These are phyloP conservation scores for Grigorovia transvaalensis DNA, from an alignment of 805 yeast species.

Conservation along the genomic window DNA sequence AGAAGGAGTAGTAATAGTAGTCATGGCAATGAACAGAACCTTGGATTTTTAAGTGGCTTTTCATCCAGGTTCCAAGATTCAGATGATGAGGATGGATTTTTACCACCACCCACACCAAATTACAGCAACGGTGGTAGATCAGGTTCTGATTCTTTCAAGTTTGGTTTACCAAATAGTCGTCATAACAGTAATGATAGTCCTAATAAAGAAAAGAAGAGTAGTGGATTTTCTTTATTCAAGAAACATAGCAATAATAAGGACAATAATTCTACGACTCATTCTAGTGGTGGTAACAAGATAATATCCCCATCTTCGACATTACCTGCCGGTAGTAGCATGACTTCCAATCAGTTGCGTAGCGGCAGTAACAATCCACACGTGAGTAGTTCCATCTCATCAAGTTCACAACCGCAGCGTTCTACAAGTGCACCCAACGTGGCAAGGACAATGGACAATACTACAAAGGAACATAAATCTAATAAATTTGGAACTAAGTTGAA, in stretches of 20 bases:
- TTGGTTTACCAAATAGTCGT: not conserved
- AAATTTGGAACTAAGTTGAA: slow-evolving; percentile 31
- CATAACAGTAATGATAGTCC: not conserved
- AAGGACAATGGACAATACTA: slow-evolving; percentile 10
- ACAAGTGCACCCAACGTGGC: not conserved
- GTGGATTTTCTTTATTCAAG: slow-evolving; percentile 16
- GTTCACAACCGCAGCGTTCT: not conserved
- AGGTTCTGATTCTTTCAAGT: slow-evolving; percentile 4
- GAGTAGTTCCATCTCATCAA: not conserved
- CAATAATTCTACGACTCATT: not conserved
- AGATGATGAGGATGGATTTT: slow-evolving; percentile 44
- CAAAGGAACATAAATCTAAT: slow-evolving; percentile 19
- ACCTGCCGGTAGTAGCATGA: slow-evolving; percentile 1
- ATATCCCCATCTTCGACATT: slow-evolving; percentile 4
- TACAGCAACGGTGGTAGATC: not conserved
- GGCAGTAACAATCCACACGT: not conserved
- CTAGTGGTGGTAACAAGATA: not conserved
- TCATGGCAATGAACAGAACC: slow-evolving; percentile 3
- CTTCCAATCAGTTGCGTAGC: not conserved
- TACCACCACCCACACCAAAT: slow-evolving; percentile 1
- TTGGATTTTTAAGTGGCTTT: slow-evolving; percentile 3
- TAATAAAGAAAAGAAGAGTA: slow-evolving; percentile 1
- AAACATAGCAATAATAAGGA: not conserved
- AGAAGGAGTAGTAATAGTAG: slow-evolving; percentile 9
- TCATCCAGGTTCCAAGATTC: slow-evolving; percentile 53